Conservation (phyloP, 2,329 filamentous ascomycete genomes). For the Cyphellophora attinorum region DNA sequence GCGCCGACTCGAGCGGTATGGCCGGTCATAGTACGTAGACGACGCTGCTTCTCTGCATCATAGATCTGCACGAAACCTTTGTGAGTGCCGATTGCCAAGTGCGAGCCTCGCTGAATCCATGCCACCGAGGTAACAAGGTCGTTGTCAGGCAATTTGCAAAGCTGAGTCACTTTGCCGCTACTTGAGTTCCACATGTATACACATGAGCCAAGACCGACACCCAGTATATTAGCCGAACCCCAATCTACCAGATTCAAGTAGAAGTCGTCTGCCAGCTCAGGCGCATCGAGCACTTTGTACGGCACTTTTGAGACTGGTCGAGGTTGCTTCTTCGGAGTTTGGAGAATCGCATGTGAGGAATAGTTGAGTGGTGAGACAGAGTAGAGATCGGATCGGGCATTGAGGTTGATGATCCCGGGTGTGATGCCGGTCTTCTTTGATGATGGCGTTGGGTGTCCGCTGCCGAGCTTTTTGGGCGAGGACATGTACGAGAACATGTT, state of each 20-base stretch:
- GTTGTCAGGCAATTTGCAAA: constrained; percentile 75
- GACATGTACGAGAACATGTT: constrained; percentile 92
- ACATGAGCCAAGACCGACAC: constrained; percentile 81
- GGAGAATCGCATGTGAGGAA: constrained; percentile 83
- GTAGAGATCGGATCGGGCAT: constrained; percentile 86
- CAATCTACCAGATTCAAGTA: constrained; percentile 97
- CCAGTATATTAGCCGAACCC: constrained; percentile 89
- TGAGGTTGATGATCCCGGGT: constrained; percentile 68
- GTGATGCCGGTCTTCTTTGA: constrained; percentile 69
- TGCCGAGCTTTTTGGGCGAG: constrained; percentile 55
- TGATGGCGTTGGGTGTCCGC: constrained; percentile 77
- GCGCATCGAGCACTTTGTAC: constrained; percentile 94
- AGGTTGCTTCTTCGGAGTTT: constrained; percentile 81
- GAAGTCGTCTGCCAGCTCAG: constrained; percentile 92
- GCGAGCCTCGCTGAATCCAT: constrained; percentile 96
- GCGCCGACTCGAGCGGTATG: constrained; percentile 89
- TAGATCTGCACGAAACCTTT: constrained; percentile 95
- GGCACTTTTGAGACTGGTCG: constrained; percentile 90
- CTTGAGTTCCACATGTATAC: constrained; percentile 99
- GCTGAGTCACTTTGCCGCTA: constrained; percentile 80
- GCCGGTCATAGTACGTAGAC: constrained; percentile 90
- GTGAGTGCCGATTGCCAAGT: constrained; percentile 88
- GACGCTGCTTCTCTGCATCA: constrained; percentile 80
- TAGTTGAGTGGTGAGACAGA: constrained; percentile 89
- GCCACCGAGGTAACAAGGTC: constrained; percentile 94